phyloP scores from a whole-genome alignment of 495 filamentous ascomycete genomes.

The Aspergillus homomorphus region DNA sequence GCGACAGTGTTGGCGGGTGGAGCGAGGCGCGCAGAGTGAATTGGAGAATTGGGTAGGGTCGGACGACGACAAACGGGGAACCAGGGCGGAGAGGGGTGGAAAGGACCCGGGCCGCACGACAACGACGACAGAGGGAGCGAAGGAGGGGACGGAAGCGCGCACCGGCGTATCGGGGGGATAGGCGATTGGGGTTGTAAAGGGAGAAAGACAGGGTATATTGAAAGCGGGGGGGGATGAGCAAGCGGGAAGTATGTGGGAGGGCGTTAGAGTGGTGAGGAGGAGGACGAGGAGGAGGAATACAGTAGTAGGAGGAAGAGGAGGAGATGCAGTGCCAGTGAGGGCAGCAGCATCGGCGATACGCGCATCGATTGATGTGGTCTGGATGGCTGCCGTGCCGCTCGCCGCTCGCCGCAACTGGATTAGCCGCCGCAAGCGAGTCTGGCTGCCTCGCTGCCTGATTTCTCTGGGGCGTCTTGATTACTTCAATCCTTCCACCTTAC shows the following conservation, averaged over 20 bases:
- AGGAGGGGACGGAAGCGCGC: not conserved
- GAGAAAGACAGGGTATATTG: not conserved
- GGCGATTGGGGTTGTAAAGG: conserved; percentile 14
- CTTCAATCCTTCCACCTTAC: no score
- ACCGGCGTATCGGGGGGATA: not conserved
- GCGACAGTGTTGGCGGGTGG: not conserved
- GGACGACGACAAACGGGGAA: conserved; percentile 22
- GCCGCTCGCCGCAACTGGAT: conserved; percentile 36
- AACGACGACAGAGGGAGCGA: conserved; percentile 16
- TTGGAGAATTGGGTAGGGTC: conserved; percentile 20
- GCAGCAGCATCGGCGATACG: conserved; percentile 21
- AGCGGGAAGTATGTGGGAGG: not conserved
- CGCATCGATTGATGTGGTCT: conserved; percentile 32
- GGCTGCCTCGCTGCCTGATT: conserved; percentile 17
- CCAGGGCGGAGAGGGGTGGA: conserved; percentile 38
- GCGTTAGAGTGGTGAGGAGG: no score
- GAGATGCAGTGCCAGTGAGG: conserved; percentile 19
- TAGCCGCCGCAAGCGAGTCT: conserved; percentile 45
- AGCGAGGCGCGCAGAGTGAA: not conserved
- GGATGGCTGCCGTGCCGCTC: conserved; percentile 44
- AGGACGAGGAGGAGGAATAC: not conserved
- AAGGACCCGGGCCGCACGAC: conserved; percentile 36
- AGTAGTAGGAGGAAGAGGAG: not conserved
- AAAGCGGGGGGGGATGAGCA: conserved; percentile 10
- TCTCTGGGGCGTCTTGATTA: no score